Base-by-base conservation (phyloP, 352 stramenopile species). In the Phytophthora quininea region DNA sequence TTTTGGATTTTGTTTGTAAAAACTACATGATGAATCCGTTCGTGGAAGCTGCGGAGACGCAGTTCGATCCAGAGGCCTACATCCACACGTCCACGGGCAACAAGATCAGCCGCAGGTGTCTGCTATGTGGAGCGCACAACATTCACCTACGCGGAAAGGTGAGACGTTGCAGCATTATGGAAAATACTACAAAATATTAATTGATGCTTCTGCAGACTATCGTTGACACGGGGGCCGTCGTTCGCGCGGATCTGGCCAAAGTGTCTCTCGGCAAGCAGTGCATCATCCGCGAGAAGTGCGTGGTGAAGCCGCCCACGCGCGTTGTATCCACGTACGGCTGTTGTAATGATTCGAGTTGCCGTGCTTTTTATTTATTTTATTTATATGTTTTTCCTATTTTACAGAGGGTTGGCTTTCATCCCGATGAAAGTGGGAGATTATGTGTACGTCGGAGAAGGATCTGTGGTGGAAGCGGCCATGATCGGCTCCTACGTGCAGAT, bases 401-500 rank as follows among this genome's bases (percentile, higher is more conserved):
- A 24, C 42, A 93, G 86, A 8, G 82, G 86, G 1, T 43, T 96
- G 42, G 81, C 83, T 37, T 96, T 94, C 65, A 95, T 96, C 47
- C 86, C 87, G 11, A 86, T 94, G 54, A 93, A 91, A 64, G 70
- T 96, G 32, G 87, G 88, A 7, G 83, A 96, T 71, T 77, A 92
- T 58, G 85, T 93, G 33, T 94, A 91, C 67, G 89, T 92, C 59
- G 83, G 84, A 32, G 77, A 90, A 56, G 71, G 83, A 43, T 80
- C 80, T 14, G 79, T 96, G 30, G 82, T 96, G 24, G 88, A 96
- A 63, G 89, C 84, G 33, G 86, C 88, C 15, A 88, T 88, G 76
- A 92, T 96, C 64, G 89, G 89, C 27, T 93, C 83, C 33, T 88
- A 81, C 60, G 87, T 94, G 38, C 81, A 92, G 64, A 94, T 96